A percentile compares a stretch with the other conserved stretches of the same genome.
phyloP scores from a whole-genome alignment of 805 yeast species.

The Ogataea corticis region DNA sequence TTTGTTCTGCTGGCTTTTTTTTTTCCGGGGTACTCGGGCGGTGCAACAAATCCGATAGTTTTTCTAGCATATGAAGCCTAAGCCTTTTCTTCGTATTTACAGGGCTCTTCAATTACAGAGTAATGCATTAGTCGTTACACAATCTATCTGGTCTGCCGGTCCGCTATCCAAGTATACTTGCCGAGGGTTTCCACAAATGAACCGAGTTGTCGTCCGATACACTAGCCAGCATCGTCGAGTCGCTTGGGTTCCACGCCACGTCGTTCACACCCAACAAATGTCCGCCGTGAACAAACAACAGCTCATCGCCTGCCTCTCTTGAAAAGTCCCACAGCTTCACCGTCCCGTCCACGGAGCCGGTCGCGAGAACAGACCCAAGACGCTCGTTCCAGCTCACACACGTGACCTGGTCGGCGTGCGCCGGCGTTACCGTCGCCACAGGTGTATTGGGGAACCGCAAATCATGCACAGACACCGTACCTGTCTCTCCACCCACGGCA shows the following conservation, averaged over 20 bases:
- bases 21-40: background rate
- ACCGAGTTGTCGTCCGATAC: conserved; percentile 83
- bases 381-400: conserved; percentile 73
- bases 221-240: conserved; percentile 68
- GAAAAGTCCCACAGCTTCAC: conserved; percentile 64
- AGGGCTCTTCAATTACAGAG: no score
- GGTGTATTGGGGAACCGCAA: conserved; percentile 46
- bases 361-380: conserved; percentile 55
- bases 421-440: conserved; percentile 25
- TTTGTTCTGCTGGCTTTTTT: no score
- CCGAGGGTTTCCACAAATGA: conserved; percentile 79
- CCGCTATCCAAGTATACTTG: conserved; percentile 13
- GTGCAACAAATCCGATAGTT: no score
- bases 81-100: no score
- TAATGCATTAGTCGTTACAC: no score
- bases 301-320: conserved; percentile 19
- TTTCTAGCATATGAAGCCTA: no score
- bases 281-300: conserved; percentile 75
- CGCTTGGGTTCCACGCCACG: conserved; percentile 76
- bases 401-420: conserved; percentile 59
- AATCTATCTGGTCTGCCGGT: conserved; percentile 1
- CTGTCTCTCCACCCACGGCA: conserved; percentile 69
- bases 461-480: conserved; percentile 64
- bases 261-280: conserved; percentile 88
- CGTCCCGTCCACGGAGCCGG: conserved; percentile 62